A percentile compares a stretch with the other conserved stretches of the same genome.
These are phyloP conservation scores for Remersonia thermophila DNA, from an alignment of 2,329 filamentous ascomycete genomes.

Conservation along the genomic window DNA sequence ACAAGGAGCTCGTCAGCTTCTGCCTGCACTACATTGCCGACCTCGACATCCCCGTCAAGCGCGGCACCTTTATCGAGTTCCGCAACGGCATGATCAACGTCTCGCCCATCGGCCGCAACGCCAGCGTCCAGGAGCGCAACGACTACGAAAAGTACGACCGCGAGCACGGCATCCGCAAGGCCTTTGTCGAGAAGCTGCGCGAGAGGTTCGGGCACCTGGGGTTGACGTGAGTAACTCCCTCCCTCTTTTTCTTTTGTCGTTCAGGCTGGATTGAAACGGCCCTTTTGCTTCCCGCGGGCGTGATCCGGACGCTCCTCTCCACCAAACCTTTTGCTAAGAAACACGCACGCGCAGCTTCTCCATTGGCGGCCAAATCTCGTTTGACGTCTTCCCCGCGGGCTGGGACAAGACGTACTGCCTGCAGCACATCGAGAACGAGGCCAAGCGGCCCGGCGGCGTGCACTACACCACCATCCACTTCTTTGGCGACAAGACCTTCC, in stretches of 20 bases:
- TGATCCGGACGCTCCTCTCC: too few relatives aligned
- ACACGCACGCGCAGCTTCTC: slow-evolving; percentile 77
- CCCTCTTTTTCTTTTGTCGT: too few relatives aligned
- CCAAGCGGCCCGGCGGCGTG: slow-evolving; percentile 54
- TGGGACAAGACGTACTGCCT: slow-evolving; percentile 99
- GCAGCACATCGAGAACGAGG: slow-evolving; percentile 71
- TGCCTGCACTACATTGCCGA: slow-evolving; percentile 74
- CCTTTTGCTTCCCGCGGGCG: too few relatives aligned
- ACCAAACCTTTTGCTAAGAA: too few relatives aligned
- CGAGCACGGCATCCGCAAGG: slow-evolving; percentile 60
- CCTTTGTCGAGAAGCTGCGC: slow-evolving; percentile 63
- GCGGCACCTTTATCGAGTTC: slow-evolving; percentile 78
- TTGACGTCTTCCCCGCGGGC: slow-evolving; percentile 90
- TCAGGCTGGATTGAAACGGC: too few relatives aligned
- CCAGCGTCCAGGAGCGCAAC: slow-evolving; percentile 63
- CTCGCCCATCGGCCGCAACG: slow-evolving; percentile 75
- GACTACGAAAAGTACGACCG: slow-evolving; percentile 77
- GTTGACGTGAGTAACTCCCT: slow-evolving; percentile 49
- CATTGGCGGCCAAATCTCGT: slow-evolving; percentile 94
- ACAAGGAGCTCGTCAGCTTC: slow-evolving; percentile 67
- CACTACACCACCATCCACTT: slow-evolving; percentile 86
- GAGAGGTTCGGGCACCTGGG: slow-evolving; percentile 74
- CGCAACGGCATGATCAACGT: slow-evolving; percentile 88
- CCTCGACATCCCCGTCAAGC: slow-evolving; percentile 71
- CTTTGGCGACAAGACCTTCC: slow-evolving; percentile 90